Evolutionary conservation across 441 rosid genomes (phyloP), one percentile per base, ranked within the genome.

Genomic region (Melastoma candidum): DNA sequence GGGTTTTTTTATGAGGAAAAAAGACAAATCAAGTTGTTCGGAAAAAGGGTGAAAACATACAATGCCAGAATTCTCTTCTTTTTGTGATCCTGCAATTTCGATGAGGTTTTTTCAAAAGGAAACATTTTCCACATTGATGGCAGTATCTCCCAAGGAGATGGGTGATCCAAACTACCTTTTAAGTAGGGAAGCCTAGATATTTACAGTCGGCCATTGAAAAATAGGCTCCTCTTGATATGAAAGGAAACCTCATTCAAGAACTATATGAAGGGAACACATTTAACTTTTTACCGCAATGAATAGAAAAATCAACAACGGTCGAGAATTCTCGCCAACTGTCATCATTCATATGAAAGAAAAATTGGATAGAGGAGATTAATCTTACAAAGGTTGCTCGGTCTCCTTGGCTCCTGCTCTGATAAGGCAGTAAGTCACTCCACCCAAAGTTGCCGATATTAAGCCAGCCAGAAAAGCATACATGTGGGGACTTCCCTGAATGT

Each of bases 381-480:
- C 94, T 78, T 76, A 90, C 97, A 87, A 63, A 56, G 97, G 92
- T 69, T 84, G 95, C 68, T 79, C 94, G 11, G 84, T 80, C 52
- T 93, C 87, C 76, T 73, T 84, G 57, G 95, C 87, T 57, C 81
- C 89, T 63, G 92, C 85, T 66, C 72, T 82, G 63, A 82, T 78
- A n/a, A 87, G 79, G 73, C 85, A 90, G 59, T 73, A 83, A 76
- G 78, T 81, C 67, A 83, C 68, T 65, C 97, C 97, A 68, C 94
- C 86, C 68, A 87, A 74, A 65, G 84, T 48, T 22, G 95, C 82
- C 56, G 97, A 83, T 58, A 87, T 64, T 39, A 84, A 58, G 68
- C 95, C 95, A 65, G 76, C 71, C 47, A 84, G 58, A 49, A 77
- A 61, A 4, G 78, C 76, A 66, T 72, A 74, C 11, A 78, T 60